A percentile compares a stretch with the other conserved stretches of the same genome.
Evolutionary conservation across 2,329 filamentous ascomycete species (phyloP).

Genomic region (Penicillium sclerotigenum): DNA sequence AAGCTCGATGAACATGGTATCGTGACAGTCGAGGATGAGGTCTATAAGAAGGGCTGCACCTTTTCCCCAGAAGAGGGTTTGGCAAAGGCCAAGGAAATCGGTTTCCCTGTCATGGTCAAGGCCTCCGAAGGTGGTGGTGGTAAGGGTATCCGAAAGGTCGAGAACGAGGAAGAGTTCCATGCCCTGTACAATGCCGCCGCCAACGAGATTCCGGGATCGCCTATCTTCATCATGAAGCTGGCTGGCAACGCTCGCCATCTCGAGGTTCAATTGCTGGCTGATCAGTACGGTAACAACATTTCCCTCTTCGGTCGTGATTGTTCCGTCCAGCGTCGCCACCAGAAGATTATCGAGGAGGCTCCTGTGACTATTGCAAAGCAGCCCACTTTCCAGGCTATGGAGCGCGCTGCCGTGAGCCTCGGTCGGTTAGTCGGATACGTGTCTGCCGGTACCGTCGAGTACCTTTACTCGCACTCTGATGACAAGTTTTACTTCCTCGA

Average conservation of each 20-base stretch:
- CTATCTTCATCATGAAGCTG: conserved; percentile 99
- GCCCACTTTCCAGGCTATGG: conserved; percentile 91
- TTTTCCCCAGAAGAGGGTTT: conserved; percentile 87
- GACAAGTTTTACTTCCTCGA: conserved; percentile 99
- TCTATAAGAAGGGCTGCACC: conserved; percentile 90
- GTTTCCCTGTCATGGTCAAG: conserved; percentile 99
- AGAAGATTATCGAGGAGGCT: conserved; percentile 99
- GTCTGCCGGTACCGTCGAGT: conserved; percentile 97
- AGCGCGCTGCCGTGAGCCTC: conserved; percentile 89
- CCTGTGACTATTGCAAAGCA: conserved; percentile 93
- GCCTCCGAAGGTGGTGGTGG: conserved; percentile 99
- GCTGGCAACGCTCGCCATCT: conserved; percentile 94
- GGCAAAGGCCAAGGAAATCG: conserved; percentile 79
- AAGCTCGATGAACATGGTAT: conserved; percentile 76
- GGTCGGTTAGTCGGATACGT: conserved; percentile 96
- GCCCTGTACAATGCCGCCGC: conserved; percentile 91
- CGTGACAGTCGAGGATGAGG: conserved; percentile 80
- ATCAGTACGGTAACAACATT: conserved; percentile 99
- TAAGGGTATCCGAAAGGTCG: conserved; percentile 97
- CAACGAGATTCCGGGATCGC: conserved; percentile 95
- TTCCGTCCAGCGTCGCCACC: conserved; percentile 95
- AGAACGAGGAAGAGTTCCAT: conserved; percentile 78
- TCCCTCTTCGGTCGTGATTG: conserved; percentile 98
- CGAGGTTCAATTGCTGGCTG: conserved; percentile 94
- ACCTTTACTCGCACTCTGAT: conserved; percentile 94